Evolutionary conservation across 192 early-diverging fungal genomes (phyloP), one percentile per base, ranked within the genome.

Genomic region (Mycoemilia scoparia): DNA sequence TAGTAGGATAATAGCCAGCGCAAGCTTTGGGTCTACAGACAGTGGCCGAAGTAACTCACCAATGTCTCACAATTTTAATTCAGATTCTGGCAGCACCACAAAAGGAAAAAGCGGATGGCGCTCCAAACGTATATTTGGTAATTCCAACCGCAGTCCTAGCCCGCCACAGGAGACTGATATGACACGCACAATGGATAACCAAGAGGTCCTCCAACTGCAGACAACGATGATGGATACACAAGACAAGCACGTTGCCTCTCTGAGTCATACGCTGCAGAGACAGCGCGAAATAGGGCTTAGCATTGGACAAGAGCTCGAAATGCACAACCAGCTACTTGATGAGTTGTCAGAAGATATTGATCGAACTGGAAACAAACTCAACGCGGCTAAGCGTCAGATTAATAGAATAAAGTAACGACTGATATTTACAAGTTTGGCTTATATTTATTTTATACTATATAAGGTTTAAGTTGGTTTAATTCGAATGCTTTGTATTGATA

Each of bases 221-320:
- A 49, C 66, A 23, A 55, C 76, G 18, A 52, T 71, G 26, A 87
- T 97, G 80, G 43, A 57, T 13, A 67, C 77, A 36, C 92, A 97
- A 42, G 92, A 97, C 40, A 46, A 54, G 17, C 66, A 71, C 36
- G 71, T 87, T 3, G 68, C 74, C 5, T 66, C 76, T n/a, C 71
- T 97, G 21, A 71, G 70, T 17, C 40, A 66, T 11, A 74, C 90
- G 16, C 42, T 97, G 36, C 57, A 62, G 26, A 65, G 88, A 27
- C 92, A 97, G 49, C 71, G 74, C 41, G 71, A 90, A 41, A 70
- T 97, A 54, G 87, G 89, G 10, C 30, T 73, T 34, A 70, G 78
- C 10, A 95, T 97, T 36, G 74, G 78, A 13, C 50, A 87, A 12
- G 92, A 97, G 54, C 61, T 97, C 21, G 89, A 95, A 32, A 52